A percentile compares a stretch with the other conserved stretches of the same genome.
Evolutionary conservation across 176 grass and related monocot genomes (phyloP).

Genomic region (Paspalum vaginatum): DNA sequence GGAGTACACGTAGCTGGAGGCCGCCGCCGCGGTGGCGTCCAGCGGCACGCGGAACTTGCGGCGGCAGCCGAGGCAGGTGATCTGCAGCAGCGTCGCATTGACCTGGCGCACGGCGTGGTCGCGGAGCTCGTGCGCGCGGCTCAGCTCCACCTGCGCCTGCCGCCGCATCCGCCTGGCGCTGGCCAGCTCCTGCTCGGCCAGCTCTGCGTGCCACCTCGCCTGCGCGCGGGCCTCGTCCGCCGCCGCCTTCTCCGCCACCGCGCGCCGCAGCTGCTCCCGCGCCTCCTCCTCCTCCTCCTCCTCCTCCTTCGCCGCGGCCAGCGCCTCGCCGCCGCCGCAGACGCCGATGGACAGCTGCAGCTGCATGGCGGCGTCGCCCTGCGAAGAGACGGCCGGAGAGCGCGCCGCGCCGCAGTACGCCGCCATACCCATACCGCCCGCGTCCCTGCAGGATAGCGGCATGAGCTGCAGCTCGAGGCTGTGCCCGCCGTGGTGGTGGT

Average conservation of each 20-base stretch:
- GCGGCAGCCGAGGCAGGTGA: conserved; percentile 87
- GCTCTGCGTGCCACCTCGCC: conserved; percentile 70
- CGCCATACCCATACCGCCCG: not conserved
- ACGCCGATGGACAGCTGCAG: conserved; percentile 69
- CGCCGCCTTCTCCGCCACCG: conserved; percentile 61
- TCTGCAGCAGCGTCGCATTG: conserved; percentile 70
- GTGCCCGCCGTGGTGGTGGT: not conserved
- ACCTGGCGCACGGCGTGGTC: conserved; percentile 81
- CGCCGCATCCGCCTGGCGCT: conserved; percentile 79
- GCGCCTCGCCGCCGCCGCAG: not conserved
- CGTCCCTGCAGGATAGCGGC: conserved; percentile 36
- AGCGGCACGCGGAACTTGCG: conserved; percentile 56
- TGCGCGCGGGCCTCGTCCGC: conserved; percentile 72
- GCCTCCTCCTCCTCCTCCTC: conserved; percentile 30
- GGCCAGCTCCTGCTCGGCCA: conserved; percentile 83
- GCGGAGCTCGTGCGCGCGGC: conserved; percentile 71
- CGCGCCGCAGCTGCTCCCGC: conserved; percentile 47
- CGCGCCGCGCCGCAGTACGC: not conserved
- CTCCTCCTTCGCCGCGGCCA: not conserved
- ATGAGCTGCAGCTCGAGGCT: conserved; percentile 89
- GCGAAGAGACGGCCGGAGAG: not conserved
- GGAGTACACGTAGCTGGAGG: conserved; percentile 71
- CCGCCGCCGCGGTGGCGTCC: not conserved
- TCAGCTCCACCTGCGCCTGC: conserved; percentile 85
- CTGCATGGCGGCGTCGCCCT: conserved; percentile 27